Conservation (phyloP, 805 yeast species). For the Kluyveromyces nonfermentans region DNA sequence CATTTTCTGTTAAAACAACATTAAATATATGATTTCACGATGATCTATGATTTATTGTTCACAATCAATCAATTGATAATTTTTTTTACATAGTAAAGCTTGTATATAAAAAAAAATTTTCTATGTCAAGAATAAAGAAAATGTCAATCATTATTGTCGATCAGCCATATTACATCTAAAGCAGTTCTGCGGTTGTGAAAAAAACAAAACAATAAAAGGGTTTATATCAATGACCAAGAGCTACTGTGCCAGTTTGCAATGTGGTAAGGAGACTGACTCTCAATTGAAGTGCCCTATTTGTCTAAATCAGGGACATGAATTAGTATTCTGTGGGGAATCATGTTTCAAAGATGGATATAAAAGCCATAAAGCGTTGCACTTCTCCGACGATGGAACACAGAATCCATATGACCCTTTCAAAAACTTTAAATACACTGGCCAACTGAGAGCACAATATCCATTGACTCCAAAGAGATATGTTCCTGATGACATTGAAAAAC, state of each 20-base stretch:
- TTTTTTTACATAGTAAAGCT: too few species aligned
- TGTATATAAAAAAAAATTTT: too few species aligned
- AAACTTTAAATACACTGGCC: conserved; percentile 62
- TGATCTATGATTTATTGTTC: too few species aligned
- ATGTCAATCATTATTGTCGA: too few species aligned
- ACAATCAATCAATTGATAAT: too few species aligned
- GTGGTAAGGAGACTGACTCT: conserved; percentile 75
- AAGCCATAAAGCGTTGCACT: conserved; percentile 68
- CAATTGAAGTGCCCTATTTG: conserved; percentile 86
- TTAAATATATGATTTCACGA: too few species aligned
- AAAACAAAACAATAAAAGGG: background rate
- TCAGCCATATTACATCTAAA: too few species aligned
- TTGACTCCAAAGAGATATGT: conserved; percentile 60
- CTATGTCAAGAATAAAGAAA: too few species aligned
- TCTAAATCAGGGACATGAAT: conserved; percentile 54
- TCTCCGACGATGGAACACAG: conserved; percentile 46
- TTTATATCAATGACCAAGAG: conserved; percentile 1
- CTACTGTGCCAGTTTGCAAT: conserved; percentile 69
- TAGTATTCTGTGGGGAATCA: conserved; percentile 69
- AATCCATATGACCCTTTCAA: conserved; percentile 79
- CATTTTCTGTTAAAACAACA: too few species aligned
- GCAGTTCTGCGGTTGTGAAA: background rate
- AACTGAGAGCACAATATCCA: conserved; percentile 72
- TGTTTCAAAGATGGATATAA: conserved; percentile 73
- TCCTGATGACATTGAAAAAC: conserved; percentile 60